Base-by-base conservation (phyloP, 1,284 basidiomycete genomes). In the Malassezia sp. region DNA sequence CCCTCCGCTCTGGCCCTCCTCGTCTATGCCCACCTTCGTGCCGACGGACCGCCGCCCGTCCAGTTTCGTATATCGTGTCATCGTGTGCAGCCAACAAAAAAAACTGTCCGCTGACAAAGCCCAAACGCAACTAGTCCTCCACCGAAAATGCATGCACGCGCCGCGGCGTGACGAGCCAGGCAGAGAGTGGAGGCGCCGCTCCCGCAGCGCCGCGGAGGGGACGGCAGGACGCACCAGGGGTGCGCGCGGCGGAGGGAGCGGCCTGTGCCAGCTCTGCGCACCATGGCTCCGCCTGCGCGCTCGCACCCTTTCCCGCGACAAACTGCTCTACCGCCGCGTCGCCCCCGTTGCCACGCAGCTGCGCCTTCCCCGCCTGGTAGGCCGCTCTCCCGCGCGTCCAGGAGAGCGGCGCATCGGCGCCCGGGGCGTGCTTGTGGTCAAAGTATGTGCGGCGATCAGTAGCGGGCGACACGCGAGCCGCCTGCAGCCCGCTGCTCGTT, bases 31-130 rank as follows among this genome's bases (percentile, higher is more conserved):
- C 30, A n/a, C 15, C 30, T 31, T 31, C 9, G 6, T 11, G 10
- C 27, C 29, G 11, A 45, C 15, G 18, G 44, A 18, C 2, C 48
- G 42, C 11, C 48, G 48, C 4, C 48, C 48, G 1, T 50, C 48
- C 9, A 50, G 37, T 24, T 50, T 50, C 22, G 48, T 45, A 36
- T 50, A 50, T 6, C 48, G 23, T 17, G 48, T 50, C 48, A 50
- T 37, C 18, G 26, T 28, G 28, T 3, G 34, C 22, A 14, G n/a
- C 30, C 40, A 10, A 18, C 28, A 42, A 42, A 49, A 42, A 42
- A 36, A 21, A 28, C 7, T 21, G 18, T 26, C 6, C n/a, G 22
- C 38, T 34, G 14, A 23, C 18, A n/a, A n/a, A n/a, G n/a, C n/a
- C n/a, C 18, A 12, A 37, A 21, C 4, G 26, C 12, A 18, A 9